These are phyloP conservation scores for Aspergillus cristatus DNA, from an alignment of 495 filamentous ascomycete species.

Conservation along the genomic window DNA sequence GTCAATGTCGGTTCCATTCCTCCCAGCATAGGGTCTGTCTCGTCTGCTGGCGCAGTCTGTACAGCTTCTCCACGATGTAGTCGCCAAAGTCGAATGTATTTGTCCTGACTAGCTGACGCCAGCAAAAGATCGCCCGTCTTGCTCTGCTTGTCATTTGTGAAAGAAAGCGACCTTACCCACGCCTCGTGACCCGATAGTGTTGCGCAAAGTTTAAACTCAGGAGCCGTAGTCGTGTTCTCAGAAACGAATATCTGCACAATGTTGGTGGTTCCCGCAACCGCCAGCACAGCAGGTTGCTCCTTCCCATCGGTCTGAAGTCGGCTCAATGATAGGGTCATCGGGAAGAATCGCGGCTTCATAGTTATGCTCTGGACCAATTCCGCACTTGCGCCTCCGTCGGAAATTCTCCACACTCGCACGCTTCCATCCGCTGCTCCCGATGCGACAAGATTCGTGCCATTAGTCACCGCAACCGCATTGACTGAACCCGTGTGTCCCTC, in stretches of 20 bases:
- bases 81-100: conserved; percentile 92
- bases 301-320: conserved; percentile 38
- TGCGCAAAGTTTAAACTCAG: conserved; percentile 61
- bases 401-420: conserved; percentile 65
- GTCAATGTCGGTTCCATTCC: conserved; percentile 55
- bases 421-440: conserved; percentile 77
- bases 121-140: conserved; percentile 62
- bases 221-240: conserved; percentile 19
- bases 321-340: conserved; percentile 61
- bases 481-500: conserved; percentile 64
- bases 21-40: conserved; percentile 48
- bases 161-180: conserved; percentile 82
- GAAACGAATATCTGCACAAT: conserved; percentile 68
- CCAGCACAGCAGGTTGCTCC: conserved; percentile 53
- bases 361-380: conserved; percentile 60
- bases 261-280: conserved; percentile 73
- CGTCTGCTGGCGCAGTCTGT: conserved; percentile 23
- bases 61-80: conserved; percentile 55
- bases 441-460: conserved; percentile 47
- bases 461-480: conserved; percentile 62
- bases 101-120: conserved; percentile 93
- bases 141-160: conserved; percentile 52
- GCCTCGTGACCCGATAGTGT: conserved; percentile 86
- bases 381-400: conserved; percentile 24
- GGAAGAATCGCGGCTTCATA: conserved; percentile 69